These are phyloP conservation scores for Candida krabiensis DNA, from an alignment of 805 yeast genomes.

Conservation along the genomic window DNA sequence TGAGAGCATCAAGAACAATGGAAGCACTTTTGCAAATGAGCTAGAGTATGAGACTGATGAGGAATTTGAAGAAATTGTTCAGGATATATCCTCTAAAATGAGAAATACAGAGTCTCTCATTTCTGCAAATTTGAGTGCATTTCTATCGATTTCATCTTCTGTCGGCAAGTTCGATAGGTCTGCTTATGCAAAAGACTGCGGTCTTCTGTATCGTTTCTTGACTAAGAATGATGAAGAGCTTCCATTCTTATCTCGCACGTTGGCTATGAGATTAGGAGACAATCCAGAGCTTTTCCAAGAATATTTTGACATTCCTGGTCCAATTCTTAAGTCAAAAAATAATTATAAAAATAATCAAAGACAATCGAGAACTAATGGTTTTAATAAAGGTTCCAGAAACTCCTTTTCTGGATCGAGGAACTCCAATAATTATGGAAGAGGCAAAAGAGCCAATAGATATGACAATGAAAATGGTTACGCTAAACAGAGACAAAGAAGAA, in stretches of 20 bases:
- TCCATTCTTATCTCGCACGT: constrained; percentile 17
- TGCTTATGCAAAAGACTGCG: constrained; percentile 34
- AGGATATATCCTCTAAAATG: constrained; percentile 30
- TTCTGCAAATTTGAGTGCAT: constrained; percentile 16
- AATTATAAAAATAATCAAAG: no score
- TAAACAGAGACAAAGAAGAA: no score
- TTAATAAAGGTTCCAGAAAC: no score
- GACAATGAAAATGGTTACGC: no score
- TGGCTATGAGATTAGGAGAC: constrained; percentile 30
- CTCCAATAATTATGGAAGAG: no score
- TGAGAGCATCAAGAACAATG: constrained; percentile 48
- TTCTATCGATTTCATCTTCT: constrained; percentile 21
- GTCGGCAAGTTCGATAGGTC: constrained; percentile 33
- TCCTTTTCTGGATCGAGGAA: no score
- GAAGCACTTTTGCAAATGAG: constrained; percentile 52
- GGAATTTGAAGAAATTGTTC: constrained; percentile 36
- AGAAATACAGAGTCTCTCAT: constrained; percentile 17
- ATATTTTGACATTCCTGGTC: constrained; percentile 34
- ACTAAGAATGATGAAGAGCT: constrained; percentile 17
- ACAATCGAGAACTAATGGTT: no score
- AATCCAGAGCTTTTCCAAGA: constrained; percentile 25
- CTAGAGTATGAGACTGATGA: constrained; percentile 37
- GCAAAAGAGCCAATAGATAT: no score
- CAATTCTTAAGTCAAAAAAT: no score
- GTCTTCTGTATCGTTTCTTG: constrained; percentile 30